These are phyloP conservation scores for Linum trigynum DNA, from an alignment of 345 rosid genomes.

Conservation along the genomic window DNA sequence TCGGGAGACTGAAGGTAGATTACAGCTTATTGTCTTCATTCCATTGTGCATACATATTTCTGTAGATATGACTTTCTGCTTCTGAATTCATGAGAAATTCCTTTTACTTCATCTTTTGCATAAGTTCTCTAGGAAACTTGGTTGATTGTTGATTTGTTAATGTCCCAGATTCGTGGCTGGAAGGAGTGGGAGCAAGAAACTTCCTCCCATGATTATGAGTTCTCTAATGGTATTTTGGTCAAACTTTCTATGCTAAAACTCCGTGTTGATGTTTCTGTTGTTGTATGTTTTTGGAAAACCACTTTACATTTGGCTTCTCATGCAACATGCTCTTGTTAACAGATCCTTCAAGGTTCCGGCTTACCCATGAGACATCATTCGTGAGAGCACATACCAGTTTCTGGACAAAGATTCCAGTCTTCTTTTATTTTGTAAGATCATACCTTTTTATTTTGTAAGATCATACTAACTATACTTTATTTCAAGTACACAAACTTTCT, in stretches of 20 bases:
- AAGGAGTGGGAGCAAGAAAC: conserved; percentile 90
- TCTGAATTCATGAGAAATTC: not conserved
- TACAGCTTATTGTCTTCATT: not conserved
- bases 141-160: not conserved
- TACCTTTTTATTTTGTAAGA: not conserved
- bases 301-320: conserved; percentile 6
- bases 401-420: conserved; percentile 81
- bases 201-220: conserved; percentile 59
- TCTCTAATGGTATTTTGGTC: conserved; percentile 53
- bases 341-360: conserved; percentile 93
- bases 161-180: conserved; percentile 79
- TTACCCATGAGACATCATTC: conserved; percentile 82
- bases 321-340: conserved; percentile 11
- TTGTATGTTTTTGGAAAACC: not conserved
- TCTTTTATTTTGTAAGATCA: conserved; percentile 71
- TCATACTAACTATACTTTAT: too few species aligned
- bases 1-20: conserved; percentile 82
- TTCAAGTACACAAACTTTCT: not conserved
- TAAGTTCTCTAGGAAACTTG: not conserved
- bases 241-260: not conserved
- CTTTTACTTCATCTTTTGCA: not conserved
- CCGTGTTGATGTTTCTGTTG: not conserved
- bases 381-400: conserved; percentile 78
- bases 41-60: not conserved
- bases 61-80: not conserved